Evolutionary conservation across 805 yeast genomes (phyloP).

Genomic region (Sugiyamaella lignohabitans): DNA sequence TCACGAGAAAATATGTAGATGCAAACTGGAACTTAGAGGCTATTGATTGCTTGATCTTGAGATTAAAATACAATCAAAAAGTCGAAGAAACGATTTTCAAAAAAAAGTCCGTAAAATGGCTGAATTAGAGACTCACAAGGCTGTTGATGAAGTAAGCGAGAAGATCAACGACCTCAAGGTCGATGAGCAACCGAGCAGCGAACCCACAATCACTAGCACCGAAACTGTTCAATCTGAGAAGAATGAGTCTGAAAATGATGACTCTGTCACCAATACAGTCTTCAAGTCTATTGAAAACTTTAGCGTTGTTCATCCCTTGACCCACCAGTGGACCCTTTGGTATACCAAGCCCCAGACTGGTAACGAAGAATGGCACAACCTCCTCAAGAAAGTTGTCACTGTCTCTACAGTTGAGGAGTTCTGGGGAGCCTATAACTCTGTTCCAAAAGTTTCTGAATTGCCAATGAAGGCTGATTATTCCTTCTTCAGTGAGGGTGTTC

Average conservation of each 20-base stretch:
- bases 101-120: too few relatives aligned
- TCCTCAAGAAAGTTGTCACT: conserved; percentile 86
- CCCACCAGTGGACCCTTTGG: conserved; percentile 94
- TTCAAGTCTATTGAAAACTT: conserved; percentile 35
- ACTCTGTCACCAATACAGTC: conserved; percentile 17
- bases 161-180: conserved; percentile 15
- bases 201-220: neutral
- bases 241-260: conserved; percentile 3
- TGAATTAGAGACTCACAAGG: conserved; percentile 27
- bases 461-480: conserved; percentile 93
- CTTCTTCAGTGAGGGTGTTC: conserved; percentile 85
- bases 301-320: conserved; percentile 80
- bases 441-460: conserved; percentile 85
- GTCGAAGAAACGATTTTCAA: too few relatives aligned
- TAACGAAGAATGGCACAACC: conserved; percentile 83
- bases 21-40: too few relatives aligned
- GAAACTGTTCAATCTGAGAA: too few relatives aligned
- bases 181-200: conserved; percentile 4
- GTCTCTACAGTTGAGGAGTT: conserved; percentile 95
- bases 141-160: conserved; percentile 25
- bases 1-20: too few relatives aligned
- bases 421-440: conserved; percentile 95
- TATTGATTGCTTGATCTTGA: too few relatives aligned
- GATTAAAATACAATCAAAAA: too few relatives aligned
- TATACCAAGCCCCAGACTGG: conserved; percentile 82